Evolutionary conservation across 2,329 filamentous ascomycete genomes (phyloP), one percentile per base, ranked within the genome.

Genomic region (Aspergillus ruber): DNA sequence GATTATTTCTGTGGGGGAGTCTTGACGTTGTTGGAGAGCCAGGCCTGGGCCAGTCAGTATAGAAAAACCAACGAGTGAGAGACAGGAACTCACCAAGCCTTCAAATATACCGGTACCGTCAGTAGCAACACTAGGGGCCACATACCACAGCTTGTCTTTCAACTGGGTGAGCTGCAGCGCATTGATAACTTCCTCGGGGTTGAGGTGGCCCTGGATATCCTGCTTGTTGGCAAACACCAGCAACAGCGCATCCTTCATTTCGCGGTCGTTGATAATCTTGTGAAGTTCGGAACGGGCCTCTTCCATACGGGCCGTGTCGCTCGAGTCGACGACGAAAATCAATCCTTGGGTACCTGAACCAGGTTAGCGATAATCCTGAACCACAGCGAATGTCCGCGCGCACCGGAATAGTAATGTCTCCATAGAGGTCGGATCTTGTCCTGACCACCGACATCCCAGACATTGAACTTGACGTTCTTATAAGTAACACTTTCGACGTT

Each of bases 391-490:
- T 4, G 27, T 27, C 4, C 8, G 18, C 7, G 36, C 42, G 35
- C 70, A 84, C 85, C 86, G 59, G 83, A 86, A 68, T 95, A 97
- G 77, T 97, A 97, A 78, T 97, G 91, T 74, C 91, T 85, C 91
- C 91, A 97, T 52, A 97, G 77, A 54, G 91, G 91, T 58, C 91
- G 82, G 66, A 97, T 97, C 84, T 97, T 97, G 81, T 97, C 91
- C 79, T 97, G 91, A 56, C 91, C 91, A 72, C 91, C 91, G 51
- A 97, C 91, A 77, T 97, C 91, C 91, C 91, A 97, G 55, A 97
- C 91, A 64, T 94, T 97, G 79, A 97, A 97, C 74, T 96, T 94
- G 74, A 96, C 90, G 72, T 97, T 97, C 81, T 96, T 96, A 79
- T 95, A 96, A 59, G 90, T 94, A 63, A 97, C 90, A 4, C 90